Percentiles rank a stretch among this genome's conserved stretches.
Conservation (phyloP, 441 rosid species). For the Corymbia calophylla region DNA sequence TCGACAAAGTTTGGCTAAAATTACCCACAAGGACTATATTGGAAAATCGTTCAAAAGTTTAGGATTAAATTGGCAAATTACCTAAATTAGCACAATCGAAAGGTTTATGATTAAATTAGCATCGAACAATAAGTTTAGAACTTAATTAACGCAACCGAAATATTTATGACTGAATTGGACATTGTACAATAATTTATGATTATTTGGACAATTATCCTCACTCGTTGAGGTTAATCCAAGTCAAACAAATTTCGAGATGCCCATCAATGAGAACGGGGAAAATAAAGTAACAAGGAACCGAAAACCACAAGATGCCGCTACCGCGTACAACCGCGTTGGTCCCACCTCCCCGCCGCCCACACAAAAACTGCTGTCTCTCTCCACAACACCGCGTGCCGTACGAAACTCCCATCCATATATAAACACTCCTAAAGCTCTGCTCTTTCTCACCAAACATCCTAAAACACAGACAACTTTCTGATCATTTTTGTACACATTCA, state of each 20-base stretch:
- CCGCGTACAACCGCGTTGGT: not conserved
- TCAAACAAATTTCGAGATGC: not conserved
- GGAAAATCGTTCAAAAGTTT: too few species aligned
- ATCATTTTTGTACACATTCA: too few species aligned
- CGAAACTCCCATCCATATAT: not conserved
- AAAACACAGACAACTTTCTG: not conserved
- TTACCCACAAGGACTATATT: accelerated
- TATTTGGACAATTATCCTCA: too few species aligned
- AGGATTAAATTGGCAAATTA: too few species aligned
- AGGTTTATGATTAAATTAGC: accelerated
- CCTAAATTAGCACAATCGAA: too few species aligned
- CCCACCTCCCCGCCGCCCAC: not conserved
- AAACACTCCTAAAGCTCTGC: not conserved
- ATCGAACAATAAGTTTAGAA: accelerated
- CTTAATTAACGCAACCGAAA: too few species aligned
- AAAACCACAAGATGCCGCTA: not conserved
- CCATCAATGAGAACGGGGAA: not conserved
- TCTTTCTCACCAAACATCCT: not conserved
- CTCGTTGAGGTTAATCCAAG: accelerated
- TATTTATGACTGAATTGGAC: accelerated
- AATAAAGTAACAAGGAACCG: not conserved
- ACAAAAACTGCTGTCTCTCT: not conserved
- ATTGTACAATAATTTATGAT: too few species aligned
- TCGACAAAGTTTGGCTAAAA: accelerated
- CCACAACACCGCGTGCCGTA: not conserved